phyloP scores from a whole-genome alignment of 1,284 basidiomycete genomes.

The Rhodofomes roseus region DNA sequence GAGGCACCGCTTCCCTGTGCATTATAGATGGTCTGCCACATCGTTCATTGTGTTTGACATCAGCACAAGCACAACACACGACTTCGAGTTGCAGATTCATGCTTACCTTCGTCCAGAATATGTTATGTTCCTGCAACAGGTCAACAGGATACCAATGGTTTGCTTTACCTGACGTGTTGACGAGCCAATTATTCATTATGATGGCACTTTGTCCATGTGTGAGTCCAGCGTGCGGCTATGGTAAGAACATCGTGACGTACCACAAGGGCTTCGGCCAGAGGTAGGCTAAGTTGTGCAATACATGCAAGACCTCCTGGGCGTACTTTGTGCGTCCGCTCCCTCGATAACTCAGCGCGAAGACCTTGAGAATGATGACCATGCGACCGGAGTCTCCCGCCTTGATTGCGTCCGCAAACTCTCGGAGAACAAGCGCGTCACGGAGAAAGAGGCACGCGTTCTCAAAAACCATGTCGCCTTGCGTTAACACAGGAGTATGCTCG shows the following conservation, averaged over 20 bases:
- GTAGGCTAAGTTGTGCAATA: slow-evolving; percentile 32
- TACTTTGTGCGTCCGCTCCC: slow-evolving; percentile 32
- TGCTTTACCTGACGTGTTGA: slow-evolving; percentile 32
- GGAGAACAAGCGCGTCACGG: slow-evolving; percentile 27
- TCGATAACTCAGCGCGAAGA: slow-evolving; percentile 29
- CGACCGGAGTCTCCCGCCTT: slow-evolving; percentile 33
- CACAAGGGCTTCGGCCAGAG: slow-evolving; percentile 33
- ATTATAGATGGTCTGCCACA: slow-evolving; percentile 24
- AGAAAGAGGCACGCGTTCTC: slow-evolving; percentile 34
- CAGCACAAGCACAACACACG: no score
- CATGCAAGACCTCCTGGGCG: slow-evolving; percentile 30
- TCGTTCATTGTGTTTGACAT: background rate
- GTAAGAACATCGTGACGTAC: slow-evolving; percentile 13
- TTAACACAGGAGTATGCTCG: no score
- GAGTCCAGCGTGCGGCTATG: no score
- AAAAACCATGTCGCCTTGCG: slow-evolving; percentile 10
- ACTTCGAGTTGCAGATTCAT: no score
- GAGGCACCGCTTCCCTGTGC: slow-evolving; percentile 33
- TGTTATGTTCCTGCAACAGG: slow-evolving; percentile 39
- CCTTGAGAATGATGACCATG: slow-evolving; percentile 29
- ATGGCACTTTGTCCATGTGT: no score
- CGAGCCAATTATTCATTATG: no score
- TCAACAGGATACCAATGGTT: slow-evolving; percentile 33
- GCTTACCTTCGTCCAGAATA: slow-evolving; percentile 34
- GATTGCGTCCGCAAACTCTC: slow-evolving; percentile 33